phyloP scores from a whole-genome alignment of 257 asterid species.

The Forsythia suspensa region DNA sequence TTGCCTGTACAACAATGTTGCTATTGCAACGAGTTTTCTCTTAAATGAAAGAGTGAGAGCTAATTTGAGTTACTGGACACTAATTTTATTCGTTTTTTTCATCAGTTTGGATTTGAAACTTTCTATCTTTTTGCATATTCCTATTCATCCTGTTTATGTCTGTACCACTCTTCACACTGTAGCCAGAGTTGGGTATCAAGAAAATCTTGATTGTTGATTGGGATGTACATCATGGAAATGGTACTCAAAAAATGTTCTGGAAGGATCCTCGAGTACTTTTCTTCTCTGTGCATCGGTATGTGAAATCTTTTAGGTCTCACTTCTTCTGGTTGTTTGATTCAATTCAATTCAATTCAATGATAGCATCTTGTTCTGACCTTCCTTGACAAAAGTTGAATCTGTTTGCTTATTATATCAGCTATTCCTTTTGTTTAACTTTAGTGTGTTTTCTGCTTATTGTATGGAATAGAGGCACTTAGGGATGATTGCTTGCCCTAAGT shows the following conservation, averaged over 20 bases:
- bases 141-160: slow-evolving; percentile 18
- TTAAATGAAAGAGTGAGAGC: slow-evolving; percentile 77
- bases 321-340: neutral
- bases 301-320: neutral
- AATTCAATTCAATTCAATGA: neutral
- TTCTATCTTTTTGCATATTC: neutral
- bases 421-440: neutral
- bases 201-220: slow-evolving; percentile 92
- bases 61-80: slow-evolving; percentile 20
- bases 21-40: slow-evolving; percentile 72
- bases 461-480: neutral
- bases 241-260: slow-evolving; percentile 91
- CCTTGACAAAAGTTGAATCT: neutral
- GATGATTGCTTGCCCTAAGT: neutral
- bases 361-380: neutral
- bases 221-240: slow-evolving; percentile 99
- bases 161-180: slow-evolving; percentile 21
- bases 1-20: slow-evolving; percentile 91
- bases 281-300: slow-evolving; percentile 97
- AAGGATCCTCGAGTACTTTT: slow-evolving; percentile 83
- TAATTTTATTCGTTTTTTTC: slow-evolving; percentile 14
- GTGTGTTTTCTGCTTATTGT: neutral
- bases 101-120: slow-evolving; percentile 3
- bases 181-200: slow-evolving; percentile 76
- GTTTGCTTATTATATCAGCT: neutral